Conservation (phyloP, 768 basidiomycete genomes). For the Russula sp. region DNA sequence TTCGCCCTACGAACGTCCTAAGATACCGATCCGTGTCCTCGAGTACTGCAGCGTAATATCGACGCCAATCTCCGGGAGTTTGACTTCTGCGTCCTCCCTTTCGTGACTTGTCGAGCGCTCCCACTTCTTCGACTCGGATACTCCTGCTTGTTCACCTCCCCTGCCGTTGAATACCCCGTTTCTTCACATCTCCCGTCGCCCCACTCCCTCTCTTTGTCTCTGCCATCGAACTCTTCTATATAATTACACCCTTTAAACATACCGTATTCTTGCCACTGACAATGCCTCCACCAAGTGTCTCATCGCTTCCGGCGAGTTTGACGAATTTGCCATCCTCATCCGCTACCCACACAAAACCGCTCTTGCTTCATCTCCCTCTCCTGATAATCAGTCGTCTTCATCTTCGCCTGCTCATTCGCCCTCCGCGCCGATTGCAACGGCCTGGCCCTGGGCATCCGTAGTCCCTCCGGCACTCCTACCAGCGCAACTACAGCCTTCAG, state of each 20-base stretch:
- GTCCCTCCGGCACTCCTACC: constrained; percentile 3
- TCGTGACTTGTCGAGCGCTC: too few relatives aligned
- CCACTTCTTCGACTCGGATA: too few relatives aligned
- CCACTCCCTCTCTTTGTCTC: not conserved
- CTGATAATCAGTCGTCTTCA: not conserved
- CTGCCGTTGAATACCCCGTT: too few relatives aligned
- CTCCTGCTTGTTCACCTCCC: too few relatives aligned
- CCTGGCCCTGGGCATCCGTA: too few relatives aligned
- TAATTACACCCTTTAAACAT: too few relatives aligned
- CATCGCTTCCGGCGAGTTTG: not conserved
- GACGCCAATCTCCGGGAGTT: too few relatives aligned
- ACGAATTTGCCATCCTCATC: not conserved
- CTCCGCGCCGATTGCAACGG: constrained; percentile 17
- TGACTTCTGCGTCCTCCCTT: too few relatives aligned
- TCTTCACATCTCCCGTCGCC: too few relatives aligned
- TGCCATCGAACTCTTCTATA: not conserved
- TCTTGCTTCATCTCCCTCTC: not conserved
- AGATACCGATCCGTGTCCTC: not conserved
- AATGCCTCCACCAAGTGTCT: not conserved
- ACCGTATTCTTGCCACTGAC: too few relatives aligned
- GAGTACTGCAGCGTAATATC: not conserved
- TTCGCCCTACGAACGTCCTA: not conserved
- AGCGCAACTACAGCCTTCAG: constrained; percentile 2
- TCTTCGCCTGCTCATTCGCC: constrained; percentile 2
- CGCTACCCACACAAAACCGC: too few relatives aligned